These are phyloP conservation scores for Gossypium longicalyx DNA, from an alignment of 345 rosid species.

Conservation along the genomic window DNA sequence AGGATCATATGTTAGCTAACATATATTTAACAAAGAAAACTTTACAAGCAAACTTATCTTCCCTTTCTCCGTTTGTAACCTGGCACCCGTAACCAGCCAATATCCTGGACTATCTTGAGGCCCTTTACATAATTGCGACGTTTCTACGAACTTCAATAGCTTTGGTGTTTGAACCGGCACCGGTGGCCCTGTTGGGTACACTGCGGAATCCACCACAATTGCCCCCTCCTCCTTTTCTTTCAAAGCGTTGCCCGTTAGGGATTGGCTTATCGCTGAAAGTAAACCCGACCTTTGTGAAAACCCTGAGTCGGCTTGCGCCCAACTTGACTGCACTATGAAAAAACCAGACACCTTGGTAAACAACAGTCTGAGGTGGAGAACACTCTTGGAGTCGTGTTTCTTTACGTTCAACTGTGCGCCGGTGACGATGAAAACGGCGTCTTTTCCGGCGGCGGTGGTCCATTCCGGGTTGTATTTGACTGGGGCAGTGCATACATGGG, in stretches of 20 bases:
- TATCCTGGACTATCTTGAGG: constrained; percentile 89
- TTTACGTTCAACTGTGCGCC: constrained; percentile 81
- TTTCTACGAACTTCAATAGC: constrained; percentile 70
- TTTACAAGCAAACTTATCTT: constrained; percentile 76
- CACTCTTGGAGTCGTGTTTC: constrained; percentile 53
- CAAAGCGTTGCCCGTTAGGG: constrained; percentile 37
- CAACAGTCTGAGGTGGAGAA: constrained; percentile 70
- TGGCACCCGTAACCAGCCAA: constrained; percentile 83
- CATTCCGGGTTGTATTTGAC: constrained; percentile 59
- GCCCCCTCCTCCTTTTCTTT: constrained; percentile 34
- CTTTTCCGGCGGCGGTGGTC: constrained; percentile 24
- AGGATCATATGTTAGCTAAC: background rate
- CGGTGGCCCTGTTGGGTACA: constrained; percentile 85
- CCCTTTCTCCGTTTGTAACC: constrained; percentile 63
- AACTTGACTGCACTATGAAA: constrained; percentile 41
- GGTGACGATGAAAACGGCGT: constrained; percentile 68
- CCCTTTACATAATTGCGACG: constrained; percentile 68
- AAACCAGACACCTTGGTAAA: constrained; percentile 55
- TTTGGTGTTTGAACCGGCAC: constrained; percentile 60
- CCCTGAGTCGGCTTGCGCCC: constrained; percentile 51
- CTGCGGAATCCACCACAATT: constrained; percentile 67
- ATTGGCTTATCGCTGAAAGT: constrained; percentile 62
- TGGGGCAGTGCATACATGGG: constrained; percentile 71
- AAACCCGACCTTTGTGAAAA: constrained; percentile 63
- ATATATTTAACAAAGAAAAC: constrained; percentile 56